Percentiles rank a stretch among this genome's conserved stretches.
phyloP scores from a whole-genome alignment of 2,329 filamentous ascomycete genomes.

The Monosporascus sp. region DNA sequence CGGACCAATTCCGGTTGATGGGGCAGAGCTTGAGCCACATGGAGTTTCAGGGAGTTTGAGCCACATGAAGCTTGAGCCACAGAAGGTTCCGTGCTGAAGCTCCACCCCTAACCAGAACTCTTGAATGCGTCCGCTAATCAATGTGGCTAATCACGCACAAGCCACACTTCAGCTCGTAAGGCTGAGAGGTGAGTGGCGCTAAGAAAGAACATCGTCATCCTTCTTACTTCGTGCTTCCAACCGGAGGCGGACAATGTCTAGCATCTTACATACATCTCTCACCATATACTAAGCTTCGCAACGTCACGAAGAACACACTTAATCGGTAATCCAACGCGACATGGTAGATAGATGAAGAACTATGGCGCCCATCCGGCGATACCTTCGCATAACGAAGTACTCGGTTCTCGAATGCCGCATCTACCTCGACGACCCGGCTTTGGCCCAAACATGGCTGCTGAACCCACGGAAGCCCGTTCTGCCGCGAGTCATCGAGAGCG shows the following conservation, averaged over 20 bases:
- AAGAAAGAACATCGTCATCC: no score
- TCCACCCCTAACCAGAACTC: background rate
- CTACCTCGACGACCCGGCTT: conserved; percentile 85
- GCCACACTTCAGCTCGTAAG: no score
- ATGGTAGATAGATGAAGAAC: conserved; percentile 12
- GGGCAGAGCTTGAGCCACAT: background rate
- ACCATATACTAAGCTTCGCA: no score
- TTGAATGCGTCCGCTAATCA: background rate
- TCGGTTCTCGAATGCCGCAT: conserved; percentile 96
- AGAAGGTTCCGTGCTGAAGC: background rate
- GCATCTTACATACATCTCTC: no score
- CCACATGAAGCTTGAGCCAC: background rate
- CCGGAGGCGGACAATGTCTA: no score
- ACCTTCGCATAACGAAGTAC: conserved; percentile 85
- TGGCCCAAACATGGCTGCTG: conserved; percentile 79
- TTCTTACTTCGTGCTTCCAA: no score
- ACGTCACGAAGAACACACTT: background rate
- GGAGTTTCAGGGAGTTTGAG: no score
- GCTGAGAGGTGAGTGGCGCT: no score
- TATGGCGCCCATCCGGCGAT: conserved; percentile 86
- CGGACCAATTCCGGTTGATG: background rate
- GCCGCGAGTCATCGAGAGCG: conserved; percentile 74
- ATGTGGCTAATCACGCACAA: no score
- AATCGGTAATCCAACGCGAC: conserved; percentile 3
- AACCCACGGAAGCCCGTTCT: conserved; percentile 71